Evolutionary conservation across 2,329 filamentous ascomycete genomes (phyloP), one percentile per base, ranked within the genome.

Genomic region (Hymenoscyphus occultus): DNA sequence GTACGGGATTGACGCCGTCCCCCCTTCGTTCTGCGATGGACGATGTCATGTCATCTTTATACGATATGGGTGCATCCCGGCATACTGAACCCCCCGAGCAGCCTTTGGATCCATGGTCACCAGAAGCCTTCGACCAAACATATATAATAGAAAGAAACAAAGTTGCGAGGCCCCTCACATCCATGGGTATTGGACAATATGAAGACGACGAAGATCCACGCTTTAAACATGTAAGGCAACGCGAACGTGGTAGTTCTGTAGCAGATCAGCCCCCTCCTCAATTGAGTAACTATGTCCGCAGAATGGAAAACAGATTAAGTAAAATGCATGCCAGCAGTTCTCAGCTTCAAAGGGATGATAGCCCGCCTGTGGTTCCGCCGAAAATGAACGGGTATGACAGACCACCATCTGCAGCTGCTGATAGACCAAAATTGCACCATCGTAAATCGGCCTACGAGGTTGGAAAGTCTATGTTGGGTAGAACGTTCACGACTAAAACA

Each of bases 11-110:
- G 76, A 99, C 95, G 0, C 95, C 95, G 0, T 98, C 95, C 2
- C 95, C 95, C 0, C 80, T 99, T 2, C 85, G 95, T 65, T 92
- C 93, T 76, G 95, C 95, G 0, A 99, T 99, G 93, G 94, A 98
- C 74, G 94, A 96, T 77, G 93, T 99, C 3, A 97, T 98, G 87
- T 92, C 95, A 70, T 96, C 95, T 64, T 79, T 99, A 56, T 90
- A 96, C 74, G 93, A 93, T 66, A 91, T 99, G 82, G 89, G 89
- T 19, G 81, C 89, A 71, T 61, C 85, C 54, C 83, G 83, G 64
- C 79, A 83, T 28, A 81, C 81, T 14, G 83, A 85, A 40, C 83
- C 84, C 35, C 83, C 86, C 0, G 82, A 86, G 54, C 80, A 83
- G 0, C 80, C 85, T 0, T 77, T 87, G 9, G 86, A 92, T 73